Percentiles rank a stretch among this genome's conserved stretches.
Evolutionary conservation across 805 yeast genomes (phyloP).

Genomic region (Candida caryicola): DNA sequence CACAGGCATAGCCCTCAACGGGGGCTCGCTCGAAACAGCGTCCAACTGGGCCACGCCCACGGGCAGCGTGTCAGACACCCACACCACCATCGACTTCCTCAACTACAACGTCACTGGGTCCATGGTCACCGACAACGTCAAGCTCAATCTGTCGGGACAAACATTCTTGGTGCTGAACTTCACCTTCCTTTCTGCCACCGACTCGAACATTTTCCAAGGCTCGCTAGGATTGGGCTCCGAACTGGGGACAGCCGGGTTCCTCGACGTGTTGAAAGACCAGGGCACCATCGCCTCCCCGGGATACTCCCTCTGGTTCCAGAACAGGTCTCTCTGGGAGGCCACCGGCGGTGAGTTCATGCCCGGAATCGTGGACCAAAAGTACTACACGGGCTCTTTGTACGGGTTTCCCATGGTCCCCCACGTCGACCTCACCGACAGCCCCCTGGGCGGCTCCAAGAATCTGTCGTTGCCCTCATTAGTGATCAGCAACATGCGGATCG

Average conservation of each 20-base stretch:
- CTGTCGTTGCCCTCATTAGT: slow-evolving; percentile 30
- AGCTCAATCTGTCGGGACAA: slow-evolving; percentile 12
- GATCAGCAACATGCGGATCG: slow-evolving; percentile 21
- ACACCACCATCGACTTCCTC: too few species aligned
- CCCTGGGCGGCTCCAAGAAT: slow-evolving; percentile 6
- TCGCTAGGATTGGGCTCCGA: slow-evolving; percentile 37
- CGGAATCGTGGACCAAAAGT: slow-evolving; percentile 56
- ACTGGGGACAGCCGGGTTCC: slow-evolving; percentile 26
- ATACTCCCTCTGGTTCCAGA: slow-evolving; percentile 33
- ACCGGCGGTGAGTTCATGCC: slow-evolving; percentile 42
- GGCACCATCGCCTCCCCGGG: slow-evolving; percentile 28
- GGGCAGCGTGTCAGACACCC: slow-evolving; percentile 6
- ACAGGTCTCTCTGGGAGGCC: slow-evolving; percentile 9
- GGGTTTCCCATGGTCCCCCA: slow-evolving; percentile 49
- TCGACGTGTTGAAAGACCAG: slow-evolving; percentile 17
- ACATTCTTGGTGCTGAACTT: slow-evolving; percentile 17
- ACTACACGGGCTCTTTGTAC: slow-evolving; percentile 46
- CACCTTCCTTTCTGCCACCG: slow-evolving; percentile 26
- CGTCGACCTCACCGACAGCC: slow-evolving; percentile 6
- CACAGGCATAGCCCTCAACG: neutral
- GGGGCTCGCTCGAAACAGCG: slow-evolving; percentile 4
- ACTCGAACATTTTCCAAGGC: slow-evolving; percentile 25
- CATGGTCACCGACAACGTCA: slow-evolving; percentile 23
- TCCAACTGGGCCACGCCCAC: slow-evolving; percentile 11
- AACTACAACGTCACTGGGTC: slow-evolving; percentile 26